Evolutionary conservation across 106 monocot genomes (phyloP), one percentile per base, ranked within the genome.

Genomic region (Phalaenopsis equestris): DNA sequence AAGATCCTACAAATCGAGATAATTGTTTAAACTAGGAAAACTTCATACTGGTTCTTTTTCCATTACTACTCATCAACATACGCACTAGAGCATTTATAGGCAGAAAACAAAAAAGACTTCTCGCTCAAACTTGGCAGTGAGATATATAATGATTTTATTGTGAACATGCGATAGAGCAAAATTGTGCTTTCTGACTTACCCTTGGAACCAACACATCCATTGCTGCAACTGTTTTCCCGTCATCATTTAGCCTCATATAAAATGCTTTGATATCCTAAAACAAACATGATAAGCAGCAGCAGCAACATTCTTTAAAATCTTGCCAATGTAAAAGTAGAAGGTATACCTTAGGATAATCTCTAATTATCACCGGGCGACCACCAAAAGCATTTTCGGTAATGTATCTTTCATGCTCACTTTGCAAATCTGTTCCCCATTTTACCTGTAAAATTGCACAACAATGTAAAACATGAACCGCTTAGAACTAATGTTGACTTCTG

Each of bases 331-430:
- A 30, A 70, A 16, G 70, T 38, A 38, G 70, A 70, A 75, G 56
- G 14, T 45, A 78, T 84, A 89, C 97, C 97, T 94, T 97, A 41
- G 97, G 97, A 82, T 97, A 94, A 81, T 97, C 92, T 85, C 90
- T 87, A 49, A 94, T 92, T 78, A 94, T 94, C 43, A 97, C 96
- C 48, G 96, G 94, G 56, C 94, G 84, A 17, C 96, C 96, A 85
- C 81, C 85, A 86, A 94, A 94, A 79, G 76, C 90, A 79, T 89
- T 81, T 87, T 97, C 96, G 73, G 92, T 97, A 77, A 97, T 92
- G 83, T 94, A 97, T 80, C 93, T 78, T 80, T 97, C 96, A 90
- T 97, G 96, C 84, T 97, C 96, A 85, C 96, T 97, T 90, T 97
- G 96, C 89, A 97, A 83, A 84, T 97, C 96, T 82, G 84, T 77